phyloP scores from a whole-genome alignment of 371 early-diverging fungal species.

The Lichtheimia ramosa region DNA sequence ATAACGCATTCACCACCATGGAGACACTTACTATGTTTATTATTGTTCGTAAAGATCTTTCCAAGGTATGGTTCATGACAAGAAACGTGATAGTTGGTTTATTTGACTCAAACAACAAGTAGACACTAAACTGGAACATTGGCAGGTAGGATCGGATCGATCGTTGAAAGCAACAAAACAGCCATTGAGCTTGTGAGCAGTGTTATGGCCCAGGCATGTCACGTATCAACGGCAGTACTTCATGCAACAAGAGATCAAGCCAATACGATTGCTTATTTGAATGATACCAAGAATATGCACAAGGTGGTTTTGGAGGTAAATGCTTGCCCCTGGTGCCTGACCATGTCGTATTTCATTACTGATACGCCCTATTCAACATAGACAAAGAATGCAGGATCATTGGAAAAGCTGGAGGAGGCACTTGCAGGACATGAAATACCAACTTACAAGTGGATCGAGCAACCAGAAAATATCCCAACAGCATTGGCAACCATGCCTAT shows the following conservation, averaged over 20 bases:
- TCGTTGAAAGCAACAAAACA: background rate
- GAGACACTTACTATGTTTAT: conserved; percentile 82
- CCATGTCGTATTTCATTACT: background rate
- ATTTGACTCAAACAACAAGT: conserved; percentile 16
- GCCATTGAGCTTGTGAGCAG: conserved; percentile 28
- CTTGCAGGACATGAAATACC: conserved; percentile 61
- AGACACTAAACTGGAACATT: conserved; percentile 72
- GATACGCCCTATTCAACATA: conserved; percentile 14
- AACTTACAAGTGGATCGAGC: conserved; percentile 76
- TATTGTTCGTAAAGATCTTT: conserved; percentile 81
- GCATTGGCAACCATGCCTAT: conserved; percentile 83
- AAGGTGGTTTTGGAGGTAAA: conserved; percentile 77
- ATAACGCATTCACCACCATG: conserved; percentile 2
- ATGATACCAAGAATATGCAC: conserved; percentile 73
- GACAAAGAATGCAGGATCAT: conserved; percentile 72
- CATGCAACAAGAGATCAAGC: conserved; percentile 59
- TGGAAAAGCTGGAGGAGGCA: conserved; percentile 58
- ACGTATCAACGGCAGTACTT: conserved; percentile 77
- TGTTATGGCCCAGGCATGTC: conserved; percentile 86
- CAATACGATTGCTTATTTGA: conserved; percentile 63
- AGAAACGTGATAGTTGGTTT: background rate
- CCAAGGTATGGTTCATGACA: conserved; percentile 55
- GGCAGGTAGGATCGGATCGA: conserved; percentile 60
- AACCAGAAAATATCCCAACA: conserved; percentile 84
- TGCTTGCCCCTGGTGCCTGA: background rate